These are phyloP conservation scores for Xylaria venustula DNA, from an alignment of 495 filamentous ascomycete species.

Conservation along the genomic window DNA sequence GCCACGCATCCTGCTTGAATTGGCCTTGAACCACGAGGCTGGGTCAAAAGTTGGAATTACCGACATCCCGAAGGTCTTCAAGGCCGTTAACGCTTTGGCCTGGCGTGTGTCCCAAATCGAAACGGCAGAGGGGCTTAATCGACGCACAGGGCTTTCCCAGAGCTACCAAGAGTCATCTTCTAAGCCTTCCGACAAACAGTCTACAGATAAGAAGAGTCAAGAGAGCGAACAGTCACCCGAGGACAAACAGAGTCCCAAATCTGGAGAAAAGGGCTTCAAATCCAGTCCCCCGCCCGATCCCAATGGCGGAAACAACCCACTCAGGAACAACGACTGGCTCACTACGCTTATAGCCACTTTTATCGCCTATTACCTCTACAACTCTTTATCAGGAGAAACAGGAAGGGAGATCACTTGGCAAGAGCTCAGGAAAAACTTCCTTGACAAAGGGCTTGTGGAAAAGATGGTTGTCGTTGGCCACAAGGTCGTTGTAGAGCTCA, in stretches of 20 bases:
- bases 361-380: slow-evolving; percentile 30
- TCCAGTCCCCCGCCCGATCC: slow-evolving; percentile 18
- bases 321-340: slow-evolving; percentile 25
- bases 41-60: slow-evolving; percentile 56
- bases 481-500: slow-evolving; percentile 77
- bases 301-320: slow-evolving; percentile 8
- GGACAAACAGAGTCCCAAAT: slow-evolving; percentile 29
- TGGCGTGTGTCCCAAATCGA: slow-evolving; percentile 13
- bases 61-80: slow-evolving; percentile 49
- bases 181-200: not conserved
- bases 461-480: slow-evolving; percentile 77
- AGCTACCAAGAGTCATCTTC: slow-evolving; percentile 1
- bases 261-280: slow-evolving; percentile 19
- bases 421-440: slow-evolving; percentile 86
- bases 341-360: slow-evolving; percentile 18
- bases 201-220: slow-evolving; percentile 28
- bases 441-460: slow-evolving; percentile 94
- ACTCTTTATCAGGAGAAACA: slow-evolving; percentile 23
- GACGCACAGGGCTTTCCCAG: not conserved
- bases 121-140: not conserved
- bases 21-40: slow-evolving; percentile 55
- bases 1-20: slow-evolving; percentile 28
- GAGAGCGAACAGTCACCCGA: slow-evolving; percentile 32
- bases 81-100: slow-evolving; percentile 19
- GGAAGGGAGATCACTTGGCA: slow-evolving; percentile 93